Evolutionary conservation across 129 eudicot species (phyloP), one percentile per base, ranked within the genome.

Genomic region (Flaveria ramosissima): DNA sequence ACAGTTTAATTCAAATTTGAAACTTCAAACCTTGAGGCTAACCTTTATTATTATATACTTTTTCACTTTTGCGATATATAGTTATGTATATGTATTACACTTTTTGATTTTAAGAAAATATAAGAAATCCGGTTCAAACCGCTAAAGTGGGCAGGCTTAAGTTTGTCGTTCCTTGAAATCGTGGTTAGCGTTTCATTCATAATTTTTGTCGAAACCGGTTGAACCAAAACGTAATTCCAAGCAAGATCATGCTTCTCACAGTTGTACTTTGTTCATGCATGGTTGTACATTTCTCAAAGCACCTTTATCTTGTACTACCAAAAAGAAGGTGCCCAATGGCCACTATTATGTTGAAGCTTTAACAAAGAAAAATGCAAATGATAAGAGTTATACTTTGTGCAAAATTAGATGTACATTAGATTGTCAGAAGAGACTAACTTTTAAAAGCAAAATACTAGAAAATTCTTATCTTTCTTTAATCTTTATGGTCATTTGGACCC

Each of bases 401-500:
- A 63, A 15, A 15, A 13, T 0, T 63, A 62, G 45, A 27, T 62
- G 68, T 62, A 30, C 20, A 63, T 30, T 63, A 16, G 20, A 15
- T 27, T 27, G 67, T 72, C 60, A 80, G 56, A 73, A 80, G 62
- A 55, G 63, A 52, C 16, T 23, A 26, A 68, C 80, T 74, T 73
- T 73, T 53, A 4, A 72, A 72, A 80, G 84, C 68, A 65, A 74
- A 74, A 67, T 80, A 66, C 67, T 80, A 55, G 55, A 57, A 73
- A 73, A 65, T 59, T 19, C 74, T 53, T 80, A 14, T 66, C 41
- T 52, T 26, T 73, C 69, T 80, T 72, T 80, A 64, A 41, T 73
- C 69, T 80, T 72, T 80, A 64, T 52, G 68, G 74, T 65, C 77
- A 78, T 71, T 62, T 61, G 83, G 72, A 53, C 73, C 83, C 72